A percentile compares a stretch with the other conserved stretches of the same genome.
Conservation (phyloP, 495 filamentous ascomycete genomes). For the Aspergillus baeticus region DNA sequence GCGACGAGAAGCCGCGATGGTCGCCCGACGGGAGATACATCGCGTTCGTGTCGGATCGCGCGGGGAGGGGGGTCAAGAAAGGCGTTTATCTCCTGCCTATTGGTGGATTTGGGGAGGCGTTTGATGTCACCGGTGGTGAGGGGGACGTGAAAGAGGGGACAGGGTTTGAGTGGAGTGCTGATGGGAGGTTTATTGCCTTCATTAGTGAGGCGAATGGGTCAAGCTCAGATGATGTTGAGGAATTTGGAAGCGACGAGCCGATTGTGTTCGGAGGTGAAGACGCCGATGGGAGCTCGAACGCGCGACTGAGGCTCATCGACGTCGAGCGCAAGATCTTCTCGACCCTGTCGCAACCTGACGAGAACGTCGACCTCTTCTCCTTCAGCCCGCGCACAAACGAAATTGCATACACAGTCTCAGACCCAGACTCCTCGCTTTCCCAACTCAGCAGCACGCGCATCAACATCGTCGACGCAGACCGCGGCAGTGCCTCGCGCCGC, state of each 20-base stretch:
- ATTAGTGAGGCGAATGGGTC: slow-evolving; percentile 13
- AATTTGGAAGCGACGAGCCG: background rate
- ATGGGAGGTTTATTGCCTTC: slow-evolving; percentile 20
- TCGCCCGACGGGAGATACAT: slow-evolving; percentile 21
- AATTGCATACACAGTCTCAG: background rate
- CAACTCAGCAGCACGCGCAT: background rate
- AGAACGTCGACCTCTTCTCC: background rate
- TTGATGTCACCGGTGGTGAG: slow-evolving; percentile 11
- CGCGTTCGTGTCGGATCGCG: slow-evolving; percentile 25
- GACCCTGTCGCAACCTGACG: background rate
- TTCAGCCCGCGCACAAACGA: background rate
- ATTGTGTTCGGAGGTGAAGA: background rate
- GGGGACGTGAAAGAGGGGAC: slow-evolving; percentile 9
- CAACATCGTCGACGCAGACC: background rate
- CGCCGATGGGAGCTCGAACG: background rate
- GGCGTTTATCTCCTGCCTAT: slow-evolving; percentile 21
- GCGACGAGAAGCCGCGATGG: slow-evolving; percentile 21
- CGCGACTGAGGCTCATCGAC: background rate
- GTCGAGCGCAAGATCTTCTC: background rate
- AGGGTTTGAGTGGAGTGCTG: slow-evolving; percentile 16
- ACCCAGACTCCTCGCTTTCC: background rate
- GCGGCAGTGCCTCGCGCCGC: background rate
- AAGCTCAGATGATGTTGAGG: background rate
- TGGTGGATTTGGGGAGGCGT: slow-evolving; percentile 15
- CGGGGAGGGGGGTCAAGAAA: slow-evolving; percentile 12